These are phyloP conservation scores for Ophiostoma sp. DNA, from an alignment of 2,329 filamentous ascomycete genomes.

Conservation along the genomic window DNA sequence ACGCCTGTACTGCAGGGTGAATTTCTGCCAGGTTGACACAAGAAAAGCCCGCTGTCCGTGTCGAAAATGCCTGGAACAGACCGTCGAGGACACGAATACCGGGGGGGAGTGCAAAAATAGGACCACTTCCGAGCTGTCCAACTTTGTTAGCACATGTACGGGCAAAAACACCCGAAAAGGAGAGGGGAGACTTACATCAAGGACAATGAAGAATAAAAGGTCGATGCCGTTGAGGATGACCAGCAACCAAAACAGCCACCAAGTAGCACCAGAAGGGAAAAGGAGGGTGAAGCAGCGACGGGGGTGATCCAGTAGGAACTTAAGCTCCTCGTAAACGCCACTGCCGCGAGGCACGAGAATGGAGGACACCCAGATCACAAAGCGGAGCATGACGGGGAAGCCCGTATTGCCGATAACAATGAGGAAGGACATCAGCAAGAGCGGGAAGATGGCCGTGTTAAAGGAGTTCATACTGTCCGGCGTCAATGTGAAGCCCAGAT, in stretches of 20 bases:
- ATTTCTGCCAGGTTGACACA: slow-evolving; percentile 75
- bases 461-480: slow-evolving; percentile 94
- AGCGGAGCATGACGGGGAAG: slow-evolving; percentile 90
- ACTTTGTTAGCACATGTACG: background rate
- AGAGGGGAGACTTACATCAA: slow-evolving; percentile 71
- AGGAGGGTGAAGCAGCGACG: slow-evolving; percentile 93
- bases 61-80: slow-evolving; percentile 86
- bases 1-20: slow-evolving; percentile 88
- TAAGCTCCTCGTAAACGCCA: slow-evolving; percentile 83
- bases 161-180: background rate
- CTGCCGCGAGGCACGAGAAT: slow-evolving; percentile 64
- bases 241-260: slow-evolving; percentile 92
- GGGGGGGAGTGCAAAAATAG: slow-evolving; percentile 66
- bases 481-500: slow-evolving; percentile 90
- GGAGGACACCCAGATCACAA: slow-evolving; percentile 83
- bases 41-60: slow-evolving; percentile 86
- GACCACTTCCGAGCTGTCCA: slow-evolving; percentile 65
- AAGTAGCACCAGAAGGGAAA: slow-evolving; percentile 86
- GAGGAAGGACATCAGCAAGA: slow-evolving; percentile 78
- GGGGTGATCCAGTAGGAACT: slow-evolving; percentile 90
- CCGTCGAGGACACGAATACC: slow-evolving; percentile 80
- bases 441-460: slow-evolving; percentile 69
- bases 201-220: slow-evolving; percentile 84
- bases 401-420: slow-evolving; percentile 95
- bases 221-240: slow-evolving; percentile 81